Conservation (phyloP, 257 asterid genomes). For the Ajuga chamaepitys region DNA sequence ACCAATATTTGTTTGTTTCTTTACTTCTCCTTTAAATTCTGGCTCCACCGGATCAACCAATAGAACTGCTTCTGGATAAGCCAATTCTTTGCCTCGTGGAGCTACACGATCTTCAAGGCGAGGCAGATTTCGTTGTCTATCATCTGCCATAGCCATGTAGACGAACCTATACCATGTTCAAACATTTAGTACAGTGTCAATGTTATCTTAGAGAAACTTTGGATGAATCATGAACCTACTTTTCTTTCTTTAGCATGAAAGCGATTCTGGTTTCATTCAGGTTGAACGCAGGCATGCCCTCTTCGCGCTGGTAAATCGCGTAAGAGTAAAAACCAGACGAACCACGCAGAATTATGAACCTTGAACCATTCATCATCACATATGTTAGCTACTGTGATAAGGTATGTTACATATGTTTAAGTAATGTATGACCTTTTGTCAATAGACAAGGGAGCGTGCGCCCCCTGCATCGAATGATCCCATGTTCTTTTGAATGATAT, state of each 20-base stretch:
- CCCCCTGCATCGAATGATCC: conserved; percentile 28
- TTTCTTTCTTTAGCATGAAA: conserved; percentile 57
- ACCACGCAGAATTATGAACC: conserved; percentile 41
- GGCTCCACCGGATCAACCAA: conserved; percentile 89
- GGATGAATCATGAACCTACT: neutral
- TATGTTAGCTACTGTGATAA: no score
- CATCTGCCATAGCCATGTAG: conserved; percentile 75
- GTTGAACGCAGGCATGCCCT: conserved; percentile 64
- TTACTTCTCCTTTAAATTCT: conserved; percentile 76
- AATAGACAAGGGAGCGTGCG: conserved; percentile 30
- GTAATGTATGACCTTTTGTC: conserved; percentile 65
- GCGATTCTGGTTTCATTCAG: conserved; percentile 74
- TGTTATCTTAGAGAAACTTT: no score
- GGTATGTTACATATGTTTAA: no score
- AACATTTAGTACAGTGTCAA: neutral
- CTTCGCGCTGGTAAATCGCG: conserved; percentile 39
- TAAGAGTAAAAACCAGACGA: conserved; percentile 51
- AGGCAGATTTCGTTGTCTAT: conserved; percentile 74
- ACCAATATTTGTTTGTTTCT: neutral
- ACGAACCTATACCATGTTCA: conserved; percentile 39
- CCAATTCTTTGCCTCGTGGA: conserved; percentile 64
- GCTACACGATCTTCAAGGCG: conserved; percentile 71
- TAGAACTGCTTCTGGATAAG: conserved; percentile 78
- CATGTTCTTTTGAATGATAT: conserved; percentile 45
- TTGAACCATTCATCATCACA: neutral